A percentile compares a stretch with the other conserved stretches of the same genome.
phyloP scores from a whole-genome alignment of 176 grass and related monocot genomes.

The Lolium multiflorum region DNA sequence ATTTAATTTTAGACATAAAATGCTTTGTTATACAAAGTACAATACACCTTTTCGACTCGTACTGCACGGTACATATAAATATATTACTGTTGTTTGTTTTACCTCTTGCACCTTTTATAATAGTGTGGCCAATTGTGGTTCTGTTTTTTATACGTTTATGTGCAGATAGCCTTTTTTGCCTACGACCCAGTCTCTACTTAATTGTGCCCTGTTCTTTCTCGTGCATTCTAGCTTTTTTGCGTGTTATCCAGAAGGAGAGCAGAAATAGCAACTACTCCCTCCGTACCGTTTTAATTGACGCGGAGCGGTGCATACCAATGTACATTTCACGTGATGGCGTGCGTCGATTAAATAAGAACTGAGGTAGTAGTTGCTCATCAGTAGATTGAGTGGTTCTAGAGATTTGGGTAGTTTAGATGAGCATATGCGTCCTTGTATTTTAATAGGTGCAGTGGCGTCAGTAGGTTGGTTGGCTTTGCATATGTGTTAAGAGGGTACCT shows the following conservation, averaged over 20 bases:
- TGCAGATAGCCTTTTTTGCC: background rate
- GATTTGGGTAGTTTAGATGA: background rate
- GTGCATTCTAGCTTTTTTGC: background rate
- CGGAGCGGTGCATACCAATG: no score
- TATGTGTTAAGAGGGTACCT: background rate
- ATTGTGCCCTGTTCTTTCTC: constrained; percentile 3
- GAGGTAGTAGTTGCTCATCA: background rate
- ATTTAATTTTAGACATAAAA: background rate
- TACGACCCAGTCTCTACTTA: background rate
- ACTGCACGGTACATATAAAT: background rate
- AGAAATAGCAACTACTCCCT: background rate
- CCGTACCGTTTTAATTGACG: no score
- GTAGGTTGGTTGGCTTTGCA: background rate
- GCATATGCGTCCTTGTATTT: background rate
- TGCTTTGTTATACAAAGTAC: background rate
- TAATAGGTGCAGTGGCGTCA: background rate
- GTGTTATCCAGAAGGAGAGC: background rate
- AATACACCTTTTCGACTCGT: background rate
- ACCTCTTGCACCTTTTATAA: background rate
- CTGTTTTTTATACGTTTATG: background rate
- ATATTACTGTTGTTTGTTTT: background rate
- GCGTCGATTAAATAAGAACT: no score
- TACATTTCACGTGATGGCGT: no score
- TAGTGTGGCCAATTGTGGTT: background rate
- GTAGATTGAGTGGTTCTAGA: background rate